Evolutionary conservation across 1,284 basidiomycete genomes (phyloP).

Genomic region (Inonotus hispidus): DNA sequence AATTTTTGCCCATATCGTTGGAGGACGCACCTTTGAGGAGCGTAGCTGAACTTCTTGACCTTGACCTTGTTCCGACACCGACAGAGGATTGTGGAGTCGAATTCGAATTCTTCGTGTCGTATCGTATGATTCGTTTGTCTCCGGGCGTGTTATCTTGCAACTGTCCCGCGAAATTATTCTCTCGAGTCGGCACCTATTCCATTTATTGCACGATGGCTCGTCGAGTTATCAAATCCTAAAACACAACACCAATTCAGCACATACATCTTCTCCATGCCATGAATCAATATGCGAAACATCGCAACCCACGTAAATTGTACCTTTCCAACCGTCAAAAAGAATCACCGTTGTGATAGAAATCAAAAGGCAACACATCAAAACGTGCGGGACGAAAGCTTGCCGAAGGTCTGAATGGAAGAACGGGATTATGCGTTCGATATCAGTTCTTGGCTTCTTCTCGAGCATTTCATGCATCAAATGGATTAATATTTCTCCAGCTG

Average conservation of each 20-base stretch:
- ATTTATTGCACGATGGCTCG: background rate
- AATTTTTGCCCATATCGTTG: background rate
- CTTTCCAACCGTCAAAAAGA: background rate
- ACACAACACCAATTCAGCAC: background rate
- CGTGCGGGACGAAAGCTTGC: background rate
- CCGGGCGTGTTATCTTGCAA: too few species aligned
- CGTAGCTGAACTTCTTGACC: too few species aligned
- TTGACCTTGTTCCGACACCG: too few species aligned
- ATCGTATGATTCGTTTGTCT: too few species aligned
- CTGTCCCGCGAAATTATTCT: too few species aligned
- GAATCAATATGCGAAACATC: background rate
- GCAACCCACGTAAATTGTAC: background rate
- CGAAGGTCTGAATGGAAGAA: background rate
- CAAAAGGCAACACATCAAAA: background rate
- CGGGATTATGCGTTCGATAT: background rate
- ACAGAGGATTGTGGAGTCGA: too few species aligned
- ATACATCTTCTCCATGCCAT: background rate
- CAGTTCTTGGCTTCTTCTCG: background rate
- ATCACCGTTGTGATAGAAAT: background rate
- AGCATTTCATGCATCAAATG: background rate
- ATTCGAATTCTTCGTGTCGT: too few species aligned
- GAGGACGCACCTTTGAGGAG: background rate
- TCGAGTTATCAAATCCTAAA: background rate
- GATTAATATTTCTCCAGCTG: background rate
- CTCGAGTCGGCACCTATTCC: background rate